phyloP scores from a whole-genome alignment of 208 protist genomes.

The Trypanosoma melophagium region DNA sequence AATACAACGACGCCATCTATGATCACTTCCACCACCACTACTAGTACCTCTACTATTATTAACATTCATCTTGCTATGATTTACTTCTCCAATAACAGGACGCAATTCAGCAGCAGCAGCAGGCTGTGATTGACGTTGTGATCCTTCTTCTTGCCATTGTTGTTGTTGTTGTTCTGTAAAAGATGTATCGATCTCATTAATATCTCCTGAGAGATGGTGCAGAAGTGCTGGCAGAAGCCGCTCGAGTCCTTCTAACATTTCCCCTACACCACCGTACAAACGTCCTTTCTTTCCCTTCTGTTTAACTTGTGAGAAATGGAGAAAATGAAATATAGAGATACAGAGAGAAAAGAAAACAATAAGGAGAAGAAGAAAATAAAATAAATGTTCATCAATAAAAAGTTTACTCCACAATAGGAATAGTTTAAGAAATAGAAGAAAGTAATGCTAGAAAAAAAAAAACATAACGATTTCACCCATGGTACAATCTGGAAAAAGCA shows the following conservation, averaged over 20 bases:
- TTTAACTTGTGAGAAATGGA: not conserved
- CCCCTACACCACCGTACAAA: no score
- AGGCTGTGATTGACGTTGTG: no score
- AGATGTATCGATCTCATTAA: constrained; percentile 1
- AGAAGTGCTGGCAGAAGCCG: constrained; percentile 48
- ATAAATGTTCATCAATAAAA: not conserved
- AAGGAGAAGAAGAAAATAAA: not conserved
- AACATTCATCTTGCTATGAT: not conserved
- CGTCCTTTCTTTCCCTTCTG: not conserved
- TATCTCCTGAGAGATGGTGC: constrained; percentile 34
- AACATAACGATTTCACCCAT: no score
- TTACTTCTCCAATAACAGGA: not conserved
- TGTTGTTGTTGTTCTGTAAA: not conserved
- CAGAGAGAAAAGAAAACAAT: constrained; percentile 8
- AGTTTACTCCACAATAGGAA: not conserved
- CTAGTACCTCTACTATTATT: not conserved
- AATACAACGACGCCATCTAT: constrained; percentile 60
- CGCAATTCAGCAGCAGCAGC: not conserved
- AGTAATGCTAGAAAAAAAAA: no score
- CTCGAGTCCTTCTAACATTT: constrained; percentile 36
- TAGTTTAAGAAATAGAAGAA: no score
- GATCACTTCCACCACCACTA: constrained; percentile 25
- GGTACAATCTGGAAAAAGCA: no score
- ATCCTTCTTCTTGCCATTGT: not conserved
- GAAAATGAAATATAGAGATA: not conserved